phyloP scores from a whole-genome alignment of 371 early-diverging fungal genomes.

The Rhizopus sp. region DNA sequence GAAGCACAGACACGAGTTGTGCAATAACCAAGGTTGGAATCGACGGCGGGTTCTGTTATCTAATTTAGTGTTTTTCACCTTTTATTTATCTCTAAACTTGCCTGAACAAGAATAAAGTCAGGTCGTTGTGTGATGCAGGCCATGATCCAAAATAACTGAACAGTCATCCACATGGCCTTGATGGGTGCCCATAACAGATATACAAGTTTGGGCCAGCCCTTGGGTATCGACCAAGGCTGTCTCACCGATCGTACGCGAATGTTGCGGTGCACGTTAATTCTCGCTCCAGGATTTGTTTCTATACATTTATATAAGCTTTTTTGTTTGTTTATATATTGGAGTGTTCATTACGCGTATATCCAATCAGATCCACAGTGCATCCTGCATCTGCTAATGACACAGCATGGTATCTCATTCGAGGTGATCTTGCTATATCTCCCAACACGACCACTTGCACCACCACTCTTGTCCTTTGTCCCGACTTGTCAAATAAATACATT shows the following conservation, averaged over 20 bases:
- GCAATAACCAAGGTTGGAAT: slow-evolving; percentile 88
- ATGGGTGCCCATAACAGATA: slow-evolving; percentile 69
- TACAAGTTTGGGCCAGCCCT: slow-evolving; percentile 52
- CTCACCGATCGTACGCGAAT: slow-evolving; percentile 49
- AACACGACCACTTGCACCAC: slow-evolving; percentile 77
- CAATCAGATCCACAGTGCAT: slow-evolving; percentile 80
- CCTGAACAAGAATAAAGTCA: slow-evolving; percentile 84
- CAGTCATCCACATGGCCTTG: slow-evolving; percentile 53
- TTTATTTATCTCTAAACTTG: slow-evolving; percentile 32
- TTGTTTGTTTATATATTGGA: neutral
- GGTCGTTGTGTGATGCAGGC: slow-evolving; percentile 51
- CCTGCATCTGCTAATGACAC: slow-evolving; percentile 74
- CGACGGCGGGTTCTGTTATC: slow-evolving; percentile 89
- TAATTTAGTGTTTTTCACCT: neutral
- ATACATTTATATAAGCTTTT: neutral
- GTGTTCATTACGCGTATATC: slow-evolving; percentile 65
- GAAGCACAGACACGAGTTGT: slow-evolving; percentile 62
- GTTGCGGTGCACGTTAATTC: slow-evolving; percentile 37
- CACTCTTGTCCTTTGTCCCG: slow-evolving; percentile 27
- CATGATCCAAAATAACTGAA: slow-evolving; percentile 50
- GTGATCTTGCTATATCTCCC: slow-evolving; percentile 93
- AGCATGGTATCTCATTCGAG: slow-evolving; percentile 96
- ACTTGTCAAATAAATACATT: slow-evolving; percentile 36
- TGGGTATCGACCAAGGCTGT: slow-evolving; percentile 54
- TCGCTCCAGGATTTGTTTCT: slow-evolving; percentile 46